Conservation (phyloP, 1,284 basidiomycete species). For the Pseudozyma sp. region DNA sequence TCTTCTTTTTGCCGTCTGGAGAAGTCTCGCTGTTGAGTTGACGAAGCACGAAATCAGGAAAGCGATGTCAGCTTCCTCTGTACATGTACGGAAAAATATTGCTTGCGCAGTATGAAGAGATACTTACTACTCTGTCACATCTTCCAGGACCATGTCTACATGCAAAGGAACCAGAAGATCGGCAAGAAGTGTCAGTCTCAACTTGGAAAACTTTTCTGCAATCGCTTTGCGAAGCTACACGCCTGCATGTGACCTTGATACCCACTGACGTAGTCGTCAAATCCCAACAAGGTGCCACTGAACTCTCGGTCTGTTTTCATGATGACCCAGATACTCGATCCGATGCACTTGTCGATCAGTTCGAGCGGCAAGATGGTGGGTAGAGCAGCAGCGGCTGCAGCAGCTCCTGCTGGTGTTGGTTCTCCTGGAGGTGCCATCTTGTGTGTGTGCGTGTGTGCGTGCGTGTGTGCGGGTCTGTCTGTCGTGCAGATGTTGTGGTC, state of each 20-base stretch:
- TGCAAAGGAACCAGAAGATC: neutral
- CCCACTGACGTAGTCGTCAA: slow-evolving; percentile 99
- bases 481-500: neutral
- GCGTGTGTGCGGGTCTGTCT: neutral
- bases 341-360: slow-evolving; percentile 69
- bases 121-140: slow-evolving; percentile 92
- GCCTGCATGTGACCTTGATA: slow-evolving; percentile 65
- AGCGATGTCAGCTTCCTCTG: neutral
- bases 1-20: slow-evolving; percentile 81
- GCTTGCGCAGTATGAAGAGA: neutral
- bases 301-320: slow-evolving; percentile 69
- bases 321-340: slow-evolving; percentile 68
- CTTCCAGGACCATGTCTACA: slow-evolving; percentile 95
- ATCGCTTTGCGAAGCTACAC: no score
- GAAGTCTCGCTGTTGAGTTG: slow-evolving; percentile 79
- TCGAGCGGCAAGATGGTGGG: slow-evolving; percentile 66
- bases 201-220: neutral
- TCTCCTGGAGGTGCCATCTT: slow-evolving; percentile 47
- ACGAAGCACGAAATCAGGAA: neutral
- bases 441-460: neutral
- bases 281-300: slow-evolving; percentile 92
- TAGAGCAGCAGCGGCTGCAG: slow-evolving; percentile 40
- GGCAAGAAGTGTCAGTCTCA: slow-evolving; percentile 1
- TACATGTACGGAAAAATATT: neutral
- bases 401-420: slow-evolving; percentile 37